Evolutionary conservation across 345 rosid genomes (phyloP).

Genomic region (Populus ilicifolia): DNA sequence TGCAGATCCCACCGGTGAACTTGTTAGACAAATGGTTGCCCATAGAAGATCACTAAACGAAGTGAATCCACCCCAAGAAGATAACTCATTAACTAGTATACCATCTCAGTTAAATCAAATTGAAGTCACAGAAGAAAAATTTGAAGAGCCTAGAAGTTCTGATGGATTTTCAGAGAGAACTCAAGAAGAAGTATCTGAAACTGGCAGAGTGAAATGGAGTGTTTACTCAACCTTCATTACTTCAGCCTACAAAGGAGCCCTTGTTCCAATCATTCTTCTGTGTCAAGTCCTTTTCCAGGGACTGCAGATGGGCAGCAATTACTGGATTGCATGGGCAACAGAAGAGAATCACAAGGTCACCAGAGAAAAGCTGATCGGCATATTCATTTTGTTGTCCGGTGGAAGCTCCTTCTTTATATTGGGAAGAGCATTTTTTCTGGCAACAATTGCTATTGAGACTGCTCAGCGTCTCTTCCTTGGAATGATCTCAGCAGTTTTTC

Average conservation of each 20-base stretch:
- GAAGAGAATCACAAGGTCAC: conserved; percentile 34
- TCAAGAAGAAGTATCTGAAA: conserved; percentile 41
- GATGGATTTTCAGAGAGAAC: conserved; percentile 17
- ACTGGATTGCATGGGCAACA: conserved; percentile 75
- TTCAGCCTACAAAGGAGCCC: conserved; percentile 46
- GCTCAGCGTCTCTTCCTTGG: conserved; percentile 53
- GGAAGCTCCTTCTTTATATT: conserved; percentile 64
- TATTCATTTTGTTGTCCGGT: conserved; percentile 48
- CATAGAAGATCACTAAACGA: neutral
- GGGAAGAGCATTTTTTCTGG: conserved; percentile 58
- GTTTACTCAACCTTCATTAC: conserved; percentile 56
- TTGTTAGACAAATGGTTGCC: neutral
- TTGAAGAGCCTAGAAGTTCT: conserved; percentile 1
- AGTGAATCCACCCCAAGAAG: neutral
- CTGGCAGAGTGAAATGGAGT: conserved; percentile 61
- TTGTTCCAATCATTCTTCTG: conserved; percentile 45
- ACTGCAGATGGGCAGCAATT: conserved; percentile 63
- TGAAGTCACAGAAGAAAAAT: neutral
- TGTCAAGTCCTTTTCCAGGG: conserved; percentile 61
- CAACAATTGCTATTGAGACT: conserved; percentile 57
- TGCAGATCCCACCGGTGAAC: neutral
- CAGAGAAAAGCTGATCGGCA: conserved; percentile 40
- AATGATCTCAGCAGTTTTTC: conserved; percentile 56
- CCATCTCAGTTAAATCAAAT: neutral
- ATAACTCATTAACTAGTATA: neutral